A percentile compares a stretch with the other conserved stretches of the same genome.
Evolutionary conservation across 2,329 filamentous ascomycete species (phyloP).

Genomic region (Triangularia verruculosa): DNA sequence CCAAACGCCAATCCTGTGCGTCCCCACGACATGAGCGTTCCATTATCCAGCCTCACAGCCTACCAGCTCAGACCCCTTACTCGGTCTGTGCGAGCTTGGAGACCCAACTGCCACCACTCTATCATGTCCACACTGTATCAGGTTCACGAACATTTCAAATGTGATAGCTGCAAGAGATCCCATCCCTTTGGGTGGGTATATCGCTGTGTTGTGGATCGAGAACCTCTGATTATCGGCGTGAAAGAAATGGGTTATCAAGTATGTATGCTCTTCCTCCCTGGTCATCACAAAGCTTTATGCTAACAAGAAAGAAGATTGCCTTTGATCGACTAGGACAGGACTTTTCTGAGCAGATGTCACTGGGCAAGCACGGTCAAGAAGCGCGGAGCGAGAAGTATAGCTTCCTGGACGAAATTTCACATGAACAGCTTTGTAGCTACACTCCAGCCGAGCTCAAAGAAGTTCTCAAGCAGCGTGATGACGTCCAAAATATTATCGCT

Average conservation of each 20-base stretch:
- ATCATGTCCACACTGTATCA: constrained; percentile 66
- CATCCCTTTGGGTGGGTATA: constrained; percentile 70
- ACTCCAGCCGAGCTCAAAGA: constrained; percentile 44
- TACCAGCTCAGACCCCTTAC: not conserved
- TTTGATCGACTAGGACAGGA: constrained; percentile 38
- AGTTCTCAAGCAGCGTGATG: constrained; percentile 49
- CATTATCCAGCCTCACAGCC: constrained; percentile 14
- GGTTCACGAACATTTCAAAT: constrained; percentile 41
- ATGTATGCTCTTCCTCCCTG: constrained; percentile 1
- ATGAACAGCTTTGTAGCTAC: constrained; percentile 44
- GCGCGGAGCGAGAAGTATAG: constrained; percentile 42
- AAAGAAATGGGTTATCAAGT: constrained; percentile 23
- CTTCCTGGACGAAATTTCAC: constrained; percentile 44
- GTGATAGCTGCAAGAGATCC: constrained; percentile 54
- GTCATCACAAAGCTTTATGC: not conserved
- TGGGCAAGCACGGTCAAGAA: constrained; percentile 41
- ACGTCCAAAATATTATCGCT: constrained; percentile 36
- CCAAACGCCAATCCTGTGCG: not conserved
- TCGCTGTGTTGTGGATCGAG: constrained; percentile 64
- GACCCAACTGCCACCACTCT: constrained; percentile 59
- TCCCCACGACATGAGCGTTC: not conserved
- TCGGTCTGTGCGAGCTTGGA: not conserved
- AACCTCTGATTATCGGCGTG: constrained; percentile 40
- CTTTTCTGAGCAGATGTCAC: constrained; percentile 34
- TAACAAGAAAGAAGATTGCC: constrained; percentile 27